phyloP scores from a whole-genome alignment of 306 rosid genomes.

The Psophocarpus tetragonolobus region DNA sequence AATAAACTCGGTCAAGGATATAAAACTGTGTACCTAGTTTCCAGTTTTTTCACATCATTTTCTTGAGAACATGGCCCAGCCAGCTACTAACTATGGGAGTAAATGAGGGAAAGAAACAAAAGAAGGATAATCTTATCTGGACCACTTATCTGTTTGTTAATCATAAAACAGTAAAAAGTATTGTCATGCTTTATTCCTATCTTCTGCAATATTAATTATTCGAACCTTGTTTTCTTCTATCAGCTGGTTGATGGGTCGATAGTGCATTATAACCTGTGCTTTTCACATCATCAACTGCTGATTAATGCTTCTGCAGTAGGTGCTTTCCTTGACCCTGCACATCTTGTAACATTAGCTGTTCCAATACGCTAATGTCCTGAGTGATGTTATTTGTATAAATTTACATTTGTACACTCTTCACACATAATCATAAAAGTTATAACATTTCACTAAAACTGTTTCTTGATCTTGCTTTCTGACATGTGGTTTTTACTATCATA shows the following conservation, averaged over 20 bases:
- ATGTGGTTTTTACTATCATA: background rate
- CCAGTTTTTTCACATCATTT: conserved; percentile 13
- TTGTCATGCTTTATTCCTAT: conserved; percentile 15
- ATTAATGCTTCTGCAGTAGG: conserved; percentile 12
- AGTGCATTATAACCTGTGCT: background rate
- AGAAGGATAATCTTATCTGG: conserved; percentile 1
- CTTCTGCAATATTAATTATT: conserved; percentile 17
- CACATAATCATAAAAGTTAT: background rate
- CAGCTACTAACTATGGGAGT: background rate
- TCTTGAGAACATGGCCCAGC: background rate
- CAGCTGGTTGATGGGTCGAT: conserved; percentile 26
- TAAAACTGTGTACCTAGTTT: background rate
- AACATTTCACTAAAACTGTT: background rate
- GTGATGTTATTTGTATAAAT: background rate
- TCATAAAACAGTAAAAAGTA: background rate
- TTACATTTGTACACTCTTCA: background rate
- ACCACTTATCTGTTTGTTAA: conserved; percentile 25
- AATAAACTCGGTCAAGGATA: conserved; percentile 2
- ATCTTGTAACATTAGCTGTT: conserved; percentile 18
- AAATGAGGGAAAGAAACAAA: conserved; percentile 5
- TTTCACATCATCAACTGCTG: conserved; percentile 9
- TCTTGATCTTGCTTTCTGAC: background rate
- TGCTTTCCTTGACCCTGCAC: conserved; percentile 7
- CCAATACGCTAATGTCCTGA: background rate
- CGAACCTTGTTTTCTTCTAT: background rate